Evolutionary conservation across 1,139 yeast genomes (phyloP), one percentile per base, ranked within the genome.

Genomic region (Pichia sp.): DNA sequence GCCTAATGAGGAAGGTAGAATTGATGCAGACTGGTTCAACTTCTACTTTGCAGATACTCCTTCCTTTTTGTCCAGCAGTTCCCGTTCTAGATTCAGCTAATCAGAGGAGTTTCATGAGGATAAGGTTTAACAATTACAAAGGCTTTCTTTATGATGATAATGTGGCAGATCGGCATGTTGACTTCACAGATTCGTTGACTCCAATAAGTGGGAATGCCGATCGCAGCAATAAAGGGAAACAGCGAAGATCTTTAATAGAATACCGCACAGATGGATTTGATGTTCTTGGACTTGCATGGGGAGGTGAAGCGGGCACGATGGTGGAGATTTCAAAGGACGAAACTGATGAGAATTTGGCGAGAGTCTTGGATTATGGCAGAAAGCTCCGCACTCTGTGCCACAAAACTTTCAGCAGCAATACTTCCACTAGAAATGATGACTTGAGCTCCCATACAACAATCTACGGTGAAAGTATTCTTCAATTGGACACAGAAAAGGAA

Each of bases 361-460:
- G 24, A 6, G 14, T 13, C 9, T 14, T 6, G 5, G 14, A 9
- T 7, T 17, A 20, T 16, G 31, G 26, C 11, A 14, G 8, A 18
- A 21, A 13, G 25, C n/a, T 28, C 6, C 14, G 33, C 19, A 6
- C 6, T n/a, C 14, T 26, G 28, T 19, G 28, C 10, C 14, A 26
- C 16, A 20, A 22, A 16, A n/a, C 29, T 8, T 3, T 7, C n/a
- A 9, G 9, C 3, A n/a, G 16, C 5, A 15, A 25, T 6, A 9
- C 16, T 14, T 14, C 22, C 40, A 86, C 73, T 27, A 71, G 63
- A 8, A 60, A 55, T n/a, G 45, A 42, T 6, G 49, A 41, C 11
- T 31, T 40, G 15, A 40, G 44, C 19, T 37, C 41, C 10, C 44
- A 40, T 15, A 38, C 39, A 6, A 33, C 38, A 5, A 12, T 40